Evolutionary conservation across 2,329 filamentous ascomycete genomes (phyloP), one percentile per base, ranked within the genome.

Genomic region (Penicillium sp.): DNA sequence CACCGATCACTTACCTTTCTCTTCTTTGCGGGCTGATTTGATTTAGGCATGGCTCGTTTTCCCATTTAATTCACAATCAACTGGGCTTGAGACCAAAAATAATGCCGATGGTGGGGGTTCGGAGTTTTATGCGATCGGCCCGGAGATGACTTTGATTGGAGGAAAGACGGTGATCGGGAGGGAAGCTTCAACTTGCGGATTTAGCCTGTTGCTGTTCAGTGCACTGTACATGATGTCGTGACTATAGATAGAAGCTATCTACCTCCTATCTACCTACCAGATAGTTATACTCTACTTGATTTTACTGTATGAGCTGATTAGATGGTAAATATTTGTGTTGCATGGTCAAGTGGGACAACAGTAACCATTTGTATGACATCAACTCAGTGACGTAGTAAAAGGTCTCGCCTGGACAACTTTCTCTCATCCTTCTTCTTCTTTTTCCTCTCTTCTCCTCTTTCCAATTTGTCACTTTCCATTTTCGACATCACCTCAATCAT

Each of bases 11-110:
- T 34, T 35, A 70, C 68, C 64, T 69, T 71, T 57, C 61, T 61
- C 49, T 58, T 66, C 58, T 69, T 70, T 33, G 60, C 59, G 5
- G 14, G n/a, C 37, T 57, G 58, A 41, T 52, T 53, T 29, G 58
- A 54, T 29, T 52, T 48, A 14, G 66, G 51, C 64, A 69, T 68
- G 36, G 54, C 54, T 62, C 67, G 57, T 53, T 70, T 70, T 25
- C 50, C 64, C 44, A 40, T 52, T 41, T 39, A 27, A 42, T 39
- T 34, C 19, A 51, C 6, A 27, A 35, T 12, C 41, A 19, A 45
- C 33, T 35, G 33, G 27, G 14, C 30, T 28, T 42, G 37, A 52
- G 49, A 49, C 41, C 33, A 30, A 25, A 37, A 31, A 53, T 44
- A 14, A 28, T 45, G 25, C 16, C 16, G 27, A 41, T 41, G 35